Conservation (phyloP, 176 grass and related monocot genomes). For the barley (Hordeum vulgare) region DNA sequence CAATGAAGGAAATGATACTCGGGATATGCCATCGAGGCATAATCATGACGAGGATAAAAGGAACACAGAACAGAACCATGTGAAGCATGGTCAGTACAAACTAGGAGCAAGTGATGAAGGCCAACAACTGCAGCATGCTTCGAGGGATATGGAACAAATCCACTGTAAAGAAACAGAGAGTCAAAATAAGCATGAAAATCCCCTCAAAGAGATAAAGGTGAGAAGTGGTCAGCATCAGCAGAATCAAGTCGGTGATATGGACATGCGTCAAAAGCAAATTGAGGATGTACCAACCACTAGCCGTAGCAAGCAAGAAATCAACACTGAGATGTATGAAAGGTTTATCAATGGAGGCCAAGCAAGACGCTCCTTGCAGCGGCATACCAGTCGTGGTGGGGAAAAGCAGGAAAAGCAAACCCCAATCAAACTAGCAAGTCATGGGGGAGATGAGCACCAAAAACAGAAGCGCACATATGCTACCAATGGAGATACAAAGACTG, state of each 20-base stretch:
- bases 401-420: constrained; percentile 8
- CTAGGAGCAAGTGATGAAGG: neutral
- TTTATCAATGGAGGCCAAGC: constrained; percentile 3
- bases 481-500: constrained; percentile 18
- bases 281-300: constrained; percentile 7
- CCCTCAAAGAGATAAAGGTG: constrained; percentile 15
- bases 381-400: neutral
- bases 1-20: neutral
- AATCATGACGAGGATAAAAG: neutral
- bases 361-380: neutral
- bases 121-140: neutral
- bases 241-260: neutral
- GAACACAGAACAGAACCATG: neutral
- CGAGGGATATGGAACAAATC: constrained; percentile 3
- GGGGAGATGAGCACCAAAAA: constrained; percentile 25
- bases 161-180: neutral
- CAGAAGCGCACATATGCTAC: constrained; percentile 17
- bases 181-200: neutral
- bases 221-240: constrained; percentile 12
- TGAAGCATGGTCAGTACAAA: neutral
- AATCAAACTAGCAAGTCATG: neutral
- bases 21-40: neutral
- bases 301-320: constrained; percentile 5
- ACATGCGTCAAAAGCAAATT: constrained; percentile 19
- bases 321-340: constrained; percentile 3